Evolutionary conservation across 129 eudicot species (phyloP), one percentile per base, ranked within the genome.

Genomic region (Chrysanthemum seticuspe): DNA sequence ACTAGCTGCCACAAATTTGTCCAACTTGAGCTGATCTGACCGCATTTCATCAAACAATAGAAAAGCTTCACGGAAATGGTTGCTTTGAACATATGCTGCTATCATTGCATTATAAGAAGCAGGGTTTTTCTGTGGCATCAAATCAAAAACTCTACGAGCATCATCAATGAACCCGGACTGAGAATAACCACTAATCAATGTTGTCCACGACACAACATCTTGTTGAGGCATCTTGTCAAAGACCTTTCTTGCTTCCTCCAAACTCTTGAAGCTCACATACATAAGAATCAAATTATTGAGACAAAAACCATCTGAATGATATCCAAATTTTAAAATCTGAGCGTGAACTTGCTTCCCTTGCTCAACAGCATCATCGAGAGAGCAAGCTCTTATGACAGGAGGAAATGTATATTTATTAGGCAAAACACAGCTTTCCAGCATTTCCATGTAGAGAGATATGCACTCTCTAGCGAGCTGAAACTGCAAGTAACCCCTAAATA

Each of bases 1-100:
- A 71, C 96, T 92, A 6, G 94, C 94, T 2, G 91, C 92, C 47
- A 89, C 82, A 71, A 75, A 88, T 70, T 83, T 89, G 71, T 92
- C 94, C 54, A 89, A 47, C 31, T 21, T 68, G 14, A 85, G 63
- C 6, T 60, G 63, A 14, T 69, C 78, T 13, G 69, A 67, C 18
- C 59, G 73, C 89, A 87, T 87, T 45, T 76, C 72, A 50, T 80
- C 72, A 60, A 85, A 87, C 73, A 87, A 63, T 14, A 29, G 9
- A 63, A 87, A 80, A 5, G 89, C 93, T 74, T 85, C 89, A 9
- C 75, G 80, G 68, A 84, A 87, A 71, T 74, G 79, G 62, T 82
- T 70, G 48, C 72, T 78, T 74, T 85, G 84, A 15, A 82, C 82
- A 61, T 76, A 82, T 7, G 85, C 84, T n/a, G 89, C 83, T 13